Conservation (phyloP, 768 basidiomycete genomes). For the Amylocystis lapponica region DNA sequence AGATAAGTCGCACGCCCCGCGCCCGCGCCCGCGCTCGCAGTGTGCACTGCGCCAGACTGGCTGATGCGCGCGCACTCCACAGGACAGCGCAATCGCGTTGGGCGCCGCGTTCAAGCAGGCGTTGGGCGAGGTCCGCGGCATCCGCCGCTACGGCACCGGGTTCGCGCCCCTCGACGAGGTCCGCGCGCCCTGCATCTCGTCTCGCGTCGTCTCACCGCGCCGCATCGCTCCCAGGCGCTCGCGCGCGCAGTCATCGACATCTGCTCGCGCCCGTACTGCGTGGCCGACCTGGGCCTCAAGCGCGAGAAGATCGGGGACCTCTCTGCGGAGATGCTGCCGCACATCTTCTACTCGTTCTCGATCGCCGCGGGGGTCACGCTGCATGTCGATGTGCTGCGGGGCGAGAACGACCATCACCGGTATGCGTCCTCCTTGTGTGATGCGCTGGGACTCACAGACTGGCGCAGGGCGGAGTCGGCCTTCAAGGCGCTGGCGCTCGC, state of each 20-base stretch:
- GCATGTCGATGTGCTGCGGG: constrained; percentile 90
- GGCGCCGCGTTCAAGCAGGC: constrained; percentile 93
- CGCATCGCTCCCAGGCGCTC: constrained; percentile 57
- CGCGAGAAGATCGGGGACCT: constrained; percentile 93
- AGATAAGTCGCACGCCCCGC: constrained; percentile 65
- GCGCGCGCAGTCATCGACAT: constrained; percentile 97
- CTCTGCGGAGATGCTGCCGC: constrained; percentile 97
- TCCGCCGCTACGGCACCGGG: constrained; percentile 91
- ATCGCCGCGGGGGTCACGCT: constrained; percentile 91
- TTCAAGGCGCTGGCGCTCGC: constrained; percentile 98
- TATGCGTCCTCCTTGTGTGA: constrained; percentile 29
- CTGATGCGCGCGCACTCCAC: constrained; percentile 34
- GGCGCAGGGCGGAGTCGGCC: constrained; percentile 82
- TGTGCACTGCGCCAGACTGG: constrained; percentile 11
- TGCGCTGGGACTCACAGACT: constrained; percentile 1
- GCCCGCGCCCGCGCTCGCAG: background rate
- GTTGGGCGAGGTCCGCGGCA: constrained; percentile 90
- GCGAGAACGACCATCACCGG: constrained; percentile 98
- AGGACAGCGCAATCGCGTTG: constrained; percentile 84
- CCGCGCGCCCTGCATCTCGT: constrained; percentile 9
- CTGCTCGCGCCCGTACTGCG: constrained; percentile 94
- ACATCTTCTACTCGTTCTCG: constrained; percentile 97
- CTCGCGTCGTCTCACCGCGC: background rate
- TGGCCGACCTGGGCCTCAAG: constrained; percentile 81
- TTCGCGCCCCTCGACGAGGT: constrained; percentile 98